Base-by-base conservation (phyloP, 139 green algal genomes). In the Chlamydomonas sp. region DNA sequence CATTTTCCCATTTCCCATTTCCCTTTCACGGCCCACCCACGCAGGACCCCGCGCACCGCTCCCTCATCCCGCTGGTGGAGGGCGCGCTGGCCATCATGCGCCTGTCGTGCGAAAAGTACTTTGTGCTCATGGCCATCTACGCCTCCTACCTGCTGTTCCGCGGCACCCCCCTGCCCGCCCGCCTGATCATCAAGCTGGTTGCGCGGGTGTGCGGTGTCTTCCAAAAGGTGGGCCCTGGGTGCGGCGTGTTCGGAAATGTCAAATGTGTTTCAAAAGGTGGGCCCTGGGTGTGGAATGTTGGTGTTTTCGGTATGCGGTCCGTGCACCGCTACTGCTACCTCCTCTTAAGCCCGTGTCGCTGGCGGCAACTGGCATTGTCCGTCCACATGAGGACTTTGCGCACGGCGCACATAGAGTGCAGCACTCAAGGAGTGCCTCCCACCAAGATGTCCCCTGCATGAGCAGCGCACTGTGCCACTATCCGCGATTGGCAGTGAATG, bases 71-170 rank as follows among this genome's bases (percentile, higher is more conserved):
- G 2, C 91, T 97, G 17, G 89, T 98, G 57, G 96, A 98, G 90
- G 84, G 84, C 3, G 94, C 94, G 1, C 93, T 98, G 31, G 94
- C 94, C 31, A 91, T 97, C 76, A 98, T 98, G 96, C 92, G 96
- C 79, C 94, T 98, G 8, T 93, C 89, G 63, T 97, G 94, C 86
- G 96, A 98, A 89, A 95, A 95, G 83, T 97, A 95, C 89, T 97
- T 97, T 89, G 92, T 96, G 78, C 94, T 98, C 68, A 62, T 96
- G 60, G 91, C 91, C 60, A 93, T 92, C 17, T 96, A 95, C 66
- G 87, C 92, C 1, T 81, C 88, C 2, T 96, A 96, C 93, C 86
- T 98, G 12, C 66, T 96, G 4, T 98, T 96, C 89, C 90, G 92
- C 31, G 31, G 31, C 31, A 49, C 75, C 58, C 75, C 75, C 4